A percentile compares a stretch with the other conserved stretches of the same genome.
These are phyloP conservation scores for Boletus subparvulus DNA, from an alignment of 768 basidiomycete species.

Conservation along the genomic window DNA sequence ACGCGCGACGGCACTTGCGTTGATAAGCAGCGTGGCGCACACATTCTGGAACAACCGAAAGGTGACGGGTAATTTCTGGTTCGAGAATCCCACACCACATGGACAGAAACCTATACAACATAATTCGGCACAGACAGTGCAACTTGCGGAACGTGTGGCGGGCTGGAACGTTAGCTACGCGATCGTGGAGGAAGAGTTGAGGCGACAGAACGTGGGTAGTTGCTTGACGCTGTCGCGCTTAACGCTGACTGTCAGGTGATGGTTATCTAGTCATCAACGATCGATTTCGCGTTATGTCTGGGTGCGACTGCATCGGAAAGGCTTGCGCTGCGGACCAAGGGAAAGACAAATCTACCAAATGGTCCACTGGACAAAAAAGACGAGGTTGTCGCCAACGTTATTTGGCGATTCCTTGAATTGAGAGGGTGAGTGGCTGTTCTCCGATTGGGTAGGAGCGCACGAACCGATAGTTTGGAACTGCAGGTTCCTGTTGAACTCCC, in stretches of 20 bases:
- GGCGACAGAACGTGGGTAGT: conserved; percentile 88
- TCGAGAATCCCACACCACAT: conserved; percentile 53
- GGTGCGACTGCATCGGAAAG: conserved; percentile 85
- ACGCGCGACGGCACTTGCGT: conserved; percentile 84
- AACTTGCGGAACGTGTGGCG: conserved; percentile 82
- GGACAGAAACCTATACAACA: conserved; percentile 64
- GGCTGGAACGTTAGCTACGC: conserved; percentile 88
- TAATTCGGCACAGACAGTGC: conserved; percentile 73
- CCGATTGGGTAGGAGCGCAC: background rate
- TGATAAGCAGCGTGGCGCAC: conserved; percentile 79
- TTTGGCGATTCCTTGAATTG: conserved; percentile 97
- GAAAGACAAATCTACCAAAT: conserved; percentile 46
- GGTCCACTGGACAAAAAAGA: conserved; percentile 91
- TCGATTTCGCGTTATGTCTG: conserved; percentile 92
- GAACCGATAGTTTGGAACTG: conserved; percentile 12
- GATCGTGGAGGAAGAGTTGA: conserved; percentile 89
- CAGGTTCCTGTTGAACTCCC: conserved; percentile 87
- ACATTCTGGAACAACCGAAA: conserved; percentile 78
- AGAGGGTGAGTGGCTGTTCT: conserved; percentile 61
- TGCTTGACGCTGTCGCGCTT: conserved; percentile 18
- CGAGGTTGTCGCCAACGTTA: conserved; percentile 95
- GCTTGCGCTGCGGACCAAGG: conserved; percentile 78
- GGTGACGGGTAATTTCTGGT: conserved; percentile 76
- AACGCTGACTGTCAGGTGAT: conserved; percentile 25
- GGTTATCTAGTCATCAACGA: conserved; percentile 80